Percentiles rank a stretch among this genome's conserved stretches.
Conservation (phyloP, 192 early-diverging fungal species). For the Coemansia umbellata region DNA sequence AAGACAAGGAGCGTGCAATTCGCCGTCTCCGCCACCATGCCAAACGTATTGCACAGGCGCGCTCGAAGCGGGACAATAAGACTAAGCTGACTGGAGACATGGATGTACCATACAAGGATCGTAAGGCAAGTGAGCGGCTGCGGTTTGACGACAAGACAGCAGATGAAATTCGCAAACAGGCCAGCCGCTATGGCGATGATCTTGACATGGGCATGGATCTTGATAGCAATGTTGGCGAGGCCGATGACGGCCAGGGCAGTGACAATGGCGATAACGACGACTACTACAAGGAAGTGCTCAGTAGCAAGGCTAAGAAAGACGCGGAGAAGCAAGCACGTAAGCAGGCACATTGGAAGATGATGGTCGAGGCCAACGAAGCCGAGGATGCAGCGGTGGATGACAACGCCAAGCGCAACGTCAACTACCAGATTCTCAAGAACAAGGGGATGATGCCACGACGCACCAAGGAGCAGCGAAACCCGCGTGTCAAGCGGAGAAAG, state of each 20-base stretch:
- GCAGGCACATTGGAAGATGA: constrained; percentile 30
- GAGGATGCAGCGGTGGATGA: constrained; percentile 50
- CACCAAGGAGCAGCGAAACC: constrained; percentile 90
- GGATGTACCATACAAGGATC: constrained; percentile 78
- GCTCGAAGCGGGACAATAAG: constrained; percentile 31
- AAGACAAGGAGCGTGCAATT: constrained; percentile 70
- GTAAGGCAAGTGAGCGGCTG: constrained; percentile 20
- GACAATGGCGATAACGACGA: constrained; percentile 49
- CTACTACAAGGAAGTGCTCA: constrained; percentile 55
- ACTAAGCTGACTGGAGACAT: constrained; percentile 65
- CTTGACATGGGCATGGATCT: constrained; percentile 49
- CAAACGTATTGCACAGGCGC: constrained; percentile 36
- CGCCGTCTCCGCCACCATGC: constrained; percentile 47
- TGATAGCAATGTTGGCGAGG: constrained; percentile 42
- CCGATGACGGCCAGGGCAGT: constrained; percentile 14
- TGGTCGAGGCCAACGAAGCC: constrained; percentile 47
- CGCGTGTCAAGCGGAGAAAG: constrained; percentile 87
- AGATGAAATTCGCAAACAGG: constrained; percentile 7
- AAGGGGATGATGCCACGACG: constrained; percentile 90
- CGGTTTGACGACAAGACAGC: constrained; percentile 27
- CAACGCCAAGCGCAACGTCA: constrained; percentile 72
- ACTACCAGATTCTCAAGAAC: constrained; percentile 91
- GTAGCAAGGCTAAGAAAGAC: constrained; percentile 45
- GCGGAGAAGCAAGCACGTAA: constrained; percentile 55
- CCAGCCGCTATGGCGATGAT: constrained; percentile 48